Evolutionary conservation across 164 flowering plant species (phyloP).

Genomic region (Santalum album): DNA sequence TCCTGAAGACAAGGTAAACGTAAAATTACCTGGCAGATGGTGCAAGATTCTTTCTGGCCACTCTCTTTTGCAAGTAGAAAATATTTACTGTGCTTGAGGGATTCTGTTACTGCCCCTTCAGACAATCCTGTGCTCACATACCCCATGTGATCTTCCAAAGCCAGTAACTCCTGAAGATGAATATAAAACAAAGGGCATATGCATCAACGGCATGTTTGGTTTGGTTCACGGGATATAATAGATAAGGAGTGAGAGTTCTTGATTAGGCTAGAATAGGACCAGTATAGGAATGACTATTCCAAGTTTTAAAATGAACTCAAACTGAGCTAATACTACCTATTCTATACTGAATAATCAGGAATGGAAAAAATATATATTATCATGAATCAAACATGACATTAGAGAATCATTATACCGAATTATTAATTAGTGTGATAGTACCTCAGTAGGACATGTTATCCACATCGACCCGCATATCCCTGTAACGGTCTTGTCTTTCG

Average conservation of each 20-base stretch:
- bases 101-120: slow-evolving; percentile 2
- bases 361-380: neutral
- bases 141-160: slow-evolving; percentile 15
- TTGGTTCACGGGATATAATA: no score
- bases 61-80: slow-evolving; percentile 7
- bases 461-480: slow-evolving; percentile 16
- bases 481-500: slow-evolving; percentile 6
- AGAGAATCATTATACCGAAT: no score
- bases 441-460: slow-evolving; percentile 21
- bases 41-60: slow-evolving; percentile 11
- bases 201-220: no score
- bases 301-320: no score
- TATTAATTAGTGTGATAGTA: neutral
- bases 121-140: slow-evolving; percentile 12
- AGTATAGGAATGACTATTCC: no score
- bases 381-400: neutral
- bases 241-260: no score
- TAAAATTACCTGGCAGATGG: slow-evolving; percentile 15
- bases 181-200: neutral
- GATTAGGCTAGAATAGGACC: no score
- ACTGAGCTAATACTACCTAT: no score
- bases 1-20: neutral
- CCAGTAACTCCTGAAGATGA: slow-evolving; percentile 10
- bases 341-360: no score
- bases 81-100: slow-evolving; percentile 11